Conservation (phyloP, 2,329 filamentous ascomycete genomes). For the Sporothrix sp. region DNA sequence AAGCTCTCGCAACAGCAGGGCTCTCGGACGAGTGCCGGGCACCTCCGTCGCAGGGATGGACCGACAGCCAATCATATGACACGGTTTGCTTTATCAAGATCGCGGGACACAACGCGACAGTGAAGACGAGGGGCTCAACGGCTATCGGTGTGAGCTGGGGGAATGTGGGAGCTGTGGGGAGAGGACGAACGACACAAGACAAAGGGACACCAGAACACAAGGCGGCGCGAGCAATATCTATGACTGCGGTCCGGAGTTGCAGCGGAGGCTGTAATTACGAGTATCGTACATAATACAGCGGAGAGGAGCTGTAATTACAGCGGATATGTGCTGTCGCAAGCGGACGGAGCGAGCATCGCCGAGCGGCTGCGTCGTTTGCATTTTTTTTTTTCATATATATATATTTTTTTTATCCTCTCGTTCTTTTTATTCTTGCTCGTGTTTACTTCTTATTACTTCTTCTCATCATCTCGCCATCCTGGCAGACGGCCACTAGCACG, state of each 20-base stretch:
- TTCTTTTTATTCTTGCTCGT: not conserved
- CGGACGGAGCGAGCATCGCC: too few species aligned
- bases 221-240: not conserved
- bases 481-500: not conserved
- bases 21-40: too few species aligned
- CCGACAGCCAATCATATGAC: not conserved
- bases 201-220: not conserved
- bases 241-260: too few species aligned
- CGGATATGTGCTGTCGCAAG: too few species aligned
- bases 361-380: too few species aligned
- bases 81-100: not conserved
- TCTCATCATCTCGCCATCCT: not conserved
- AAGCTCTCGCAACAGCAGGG: too few species aligned
- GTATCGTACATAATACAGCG: too few species aligned
- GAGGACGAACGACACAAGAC: not conserved
- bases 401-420: too few species aligned
- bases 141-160: too few species aligned
- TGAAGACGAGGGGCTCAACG: not conserved
- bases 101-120: not conserved
- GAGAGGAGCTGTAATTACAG: too few species aligned
- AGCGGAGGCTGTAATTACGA: too few species aligned
- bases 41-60: not conserved
- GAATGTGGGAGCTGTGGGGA: not conserved
- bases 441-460: not conserved
- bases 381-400: too few species aligned